Conservation (phyloP, 208 protist genomes). For the Leishmania gerbilli region DNA sequence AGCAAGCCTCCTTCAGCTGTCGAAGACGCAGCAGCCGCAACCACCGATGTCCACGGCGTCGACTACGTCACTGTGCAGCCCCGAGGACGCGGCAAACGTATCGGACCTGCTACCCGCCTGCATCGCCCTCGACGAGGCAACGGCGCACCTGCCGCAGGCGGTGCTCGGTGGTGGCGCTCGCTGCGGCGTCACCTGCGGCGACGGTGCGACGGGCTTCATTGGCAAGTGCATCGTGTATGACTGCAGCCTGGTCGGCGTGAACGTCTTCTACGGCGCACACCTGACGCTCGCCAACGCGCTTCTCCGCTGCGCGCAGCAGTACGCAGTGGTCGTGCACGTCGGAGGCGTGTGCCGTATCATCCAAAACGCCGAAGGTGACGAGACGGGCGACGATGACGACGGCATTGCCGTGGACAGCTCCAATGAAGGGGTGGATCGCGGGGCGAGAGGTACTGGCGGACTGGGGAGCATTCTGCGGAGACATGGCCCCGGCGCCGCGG, state of each 20-base stretch:
- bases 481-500: background rate
- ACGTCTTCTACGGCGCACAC: constrained; percentile 48
- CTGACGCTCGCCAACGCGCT: constrained; percentile 46
- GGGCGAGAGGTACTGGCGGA: background rate
- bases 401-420: background rate
- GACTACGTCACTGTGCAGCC: background rate
- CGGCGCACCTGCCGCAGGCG: constrained; percentile 50
- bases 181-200: constrained; percentile 57
- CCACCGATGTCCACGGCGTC: background rate
- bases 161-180: constrained; percentile 54
- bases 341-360: constrained; percentile 38
- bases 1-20: background rate
- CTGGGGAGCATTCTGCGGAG: background rate
- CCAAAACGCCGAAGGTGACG: background rate
- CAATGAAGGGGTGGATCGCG: background rate
- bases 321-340: constrained; percentile 53
- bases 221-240: constrained; percentile 40
- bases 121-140: constrained; percentile 56
- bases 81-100: constrained; percentile 11
- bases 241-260: constrained; percentile 54
- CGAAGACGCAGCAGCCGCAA: background rate
- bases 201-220: constrained; percentile 43
- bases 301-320: constrained; percentile 29
- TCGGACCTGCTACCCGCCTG: constrained; percentile 51
- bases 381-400: background rate